Evolutionary conservation across 2,329 filamentous ascomycete species (phyloP), one percentile per base, ranked within the genome.

Genomic region (Fusarium sp.): DNA sequence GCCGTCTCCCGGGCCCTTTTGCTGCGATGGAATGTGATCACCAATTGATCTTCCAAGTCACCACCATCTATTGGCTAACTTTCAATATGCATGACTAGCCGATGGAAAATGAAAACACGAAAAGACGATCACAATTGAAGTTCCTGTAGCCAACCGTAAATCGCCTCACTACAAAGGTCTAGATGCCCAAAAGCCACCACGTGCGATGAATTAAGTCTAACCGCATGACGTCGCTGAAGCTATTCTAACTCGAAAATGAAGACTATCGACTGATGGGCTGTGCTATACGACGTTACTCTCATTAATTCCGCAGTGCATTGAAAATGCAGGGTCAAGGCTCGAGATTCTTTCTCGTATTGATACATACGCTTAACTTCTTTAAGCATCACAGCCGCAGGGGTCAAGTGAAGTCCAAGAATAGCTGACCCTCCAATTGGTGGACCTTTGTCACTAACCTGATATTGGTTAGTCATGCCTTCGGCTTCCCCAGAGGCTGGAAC

Each of bases 201-300:
- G 39, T 58, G 25, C n/a, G 50, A 26, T 23, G 11, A 45, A 8
- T 19, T 37, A 13, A 18, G 19, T 13, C 25, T 25, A 10, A n/a
- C 18, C 30, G 31, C 31, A 56, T 64, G 18, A 31, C 8, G 10
- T 19, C 14, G 19, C 9, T 48, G 8, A 49, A n/a, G 42, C 41
- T 45, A 9, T 16, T 6, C 3, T 23, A 21, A 25, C 18, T 21
- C 12, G 11, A n/a, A 16, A 8, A 14, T 34, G 7, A 28, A 26
- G 14, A 64, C 4, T 23, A 11, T 25, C n/a, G 18, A 31, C 42
- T 25, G 31, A 65, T 31, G 52, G 60, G 49, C 62, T 50, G 23
- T 59, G 26, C 53, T 59, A 52, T 65, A 65, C 62, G 53, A 65
- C 53, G 7, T 53, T 19, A 7, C 59, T 48, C 34, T 31, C 16